Percentiles rank a stretch among this genome's conserved stretches.
Evolutionary conservation across 768 basidiomycete species (phyloP).

Genomic region (Boletus coccyginus): DNA sequence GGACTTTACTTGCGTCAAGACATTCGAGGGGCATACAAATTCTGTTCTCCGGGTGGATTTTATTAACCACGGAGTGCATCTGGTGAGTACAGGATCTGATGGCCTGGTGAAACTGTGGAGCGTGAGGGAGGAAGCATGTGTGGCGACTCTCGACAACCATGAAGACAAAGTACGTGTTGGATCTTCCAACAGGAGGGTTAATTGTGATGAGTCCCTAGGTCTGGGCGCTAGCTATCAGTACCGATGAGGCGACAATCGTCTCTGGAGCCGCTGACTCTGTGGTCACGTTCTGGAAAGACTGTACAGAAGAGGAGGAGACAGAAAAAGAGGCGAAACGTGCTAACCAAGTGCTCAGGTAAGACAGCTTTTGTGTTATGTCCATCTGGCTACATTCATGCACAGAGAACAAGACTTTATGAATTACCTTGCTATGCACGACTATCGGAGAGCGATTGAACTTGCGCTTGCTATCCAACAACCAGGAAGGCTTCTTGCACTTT

Average conservation of each 20-base stretch:
- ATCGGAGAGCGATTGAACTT: constrained; percentile 85
- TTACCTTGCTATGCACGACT: constrained; percentile 84
- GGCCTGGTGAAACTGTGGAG: constrained; percentile 97
- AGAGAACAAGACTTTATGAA: constrained; percentile 97
- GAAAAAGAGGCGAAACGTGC: constrained; percentile 73
- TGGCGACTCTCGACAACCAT: constrained; percentile 91
- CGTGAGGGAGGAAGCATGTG: constrained; percentile 82
- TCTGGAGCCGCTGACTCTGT: constrained; percentile 96
- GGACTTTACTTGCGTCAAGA: constrained; percentile 91
- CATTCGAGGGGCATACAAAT: constrained; percentile 98
- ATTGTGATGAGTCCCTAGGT: constrained; percentile 50
- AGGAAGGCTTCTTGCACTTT: constrained; percentile 77
- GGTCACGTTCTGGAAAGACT: constrained; percentile 95
- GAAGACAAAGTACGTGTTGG: constrained; percentile 79
- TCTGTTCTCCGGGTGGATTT: constrained; percentile 94
- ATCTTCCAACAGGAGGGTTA: neutral
- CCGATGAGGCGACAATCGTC: constrained; percentile 80
- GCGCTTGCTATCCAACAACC: constrained; percentile 94
- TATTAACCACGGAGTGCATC: constrained; percentile 75
- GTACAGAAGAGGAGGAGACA: constrained; percentile 76
- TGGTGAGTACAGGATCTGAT: constrained; percentile 90
- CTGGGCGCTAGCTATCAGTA: constrained; percentile 89
- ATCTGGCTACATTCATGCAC: constrained; percentile 13
- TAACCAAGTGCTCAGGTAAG: constrained; percentile 78
- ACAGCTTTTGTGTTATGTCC: constrained; percentile 7